These are phyloP conservation scores for Saturnispora bothae DNA, from an alignment of 805 yeast species.

Conservation along the genomic window DNA sequence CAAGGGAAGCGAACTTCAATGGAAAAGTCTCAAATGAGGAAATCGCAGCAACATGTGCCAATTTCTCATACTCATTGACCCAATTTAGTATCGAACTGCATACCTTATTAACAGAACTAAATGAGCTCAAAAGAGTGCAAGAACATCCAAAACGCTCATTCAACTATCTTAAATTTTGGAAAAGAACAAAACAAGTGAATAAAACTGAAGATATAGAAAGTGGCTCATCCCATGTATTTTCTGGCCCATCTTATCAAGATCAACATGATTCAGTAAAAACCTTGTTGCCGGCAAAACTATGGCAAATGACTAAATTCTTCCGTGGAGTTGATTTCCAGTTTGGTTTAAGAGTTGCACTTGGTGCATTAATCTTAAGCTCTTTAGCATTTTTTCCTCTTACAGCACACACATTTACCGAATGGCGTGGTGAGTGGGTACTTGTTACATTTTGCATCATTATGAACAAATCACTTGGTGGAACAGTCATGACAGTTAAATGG, in stretches of 20 bases:
- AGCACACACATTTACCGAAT: slow-evolving; percentile 41
- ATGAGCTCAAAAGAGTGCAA: slow-evolving; percentile 15
- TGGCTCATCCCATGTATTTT: too few relatives aligned
- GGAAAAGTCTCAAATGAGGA: slow-evolving; percentile 60
- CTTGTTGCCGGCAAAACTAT: slow-evolving; percentile 27
- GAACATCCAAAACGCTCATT: slow-evolving; percentile 23
- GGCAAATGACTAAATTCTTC: slow-evolving; percentile 43
- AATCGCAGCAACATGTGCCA: slow-evolving; percentile 76
- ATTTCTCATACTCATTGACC: slow-evolving; percentile 55
- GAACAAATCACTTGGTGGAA: slow-evolving; percentile 80
- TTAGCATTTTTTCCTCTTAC: slow-evolving; percentile 59
- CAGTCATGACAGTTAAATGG: slow-evolving; percentile 69
- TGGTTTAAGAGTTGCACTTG: slow-evolving; percentile 70
- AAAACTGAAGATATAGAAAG: slow-evolving; percentile 1
- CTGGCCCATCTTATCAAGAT: background rate
- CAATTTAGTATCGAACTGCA: slow-evolving; percentile 51
- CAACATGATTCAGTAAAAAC: slow-evolving; percentile 2
- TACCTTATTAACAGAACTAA: slow-evolving; percentile 35
- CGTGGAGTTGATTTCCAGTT: slow-evolving; percentile 62
- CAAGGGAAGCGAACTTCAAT: slow-evolving; percentile 26
- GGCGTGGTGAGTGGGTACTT: slow-evolving; percentile 80
- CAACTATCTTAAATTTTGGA: slow-evolving; percentile 49
- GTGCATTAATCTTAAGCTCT: slow-evolving; percentile 53
- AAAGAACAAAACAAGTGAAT: slow-evolving; percentile 1
- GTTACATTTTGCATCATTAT: slow-evolving; percentile 76